Evolutionary conservation across 148 eudicot genomes (phyloP), one percentile per base, ranked within the genome.

Genomic region (Rhododendron vialii): DNA sequence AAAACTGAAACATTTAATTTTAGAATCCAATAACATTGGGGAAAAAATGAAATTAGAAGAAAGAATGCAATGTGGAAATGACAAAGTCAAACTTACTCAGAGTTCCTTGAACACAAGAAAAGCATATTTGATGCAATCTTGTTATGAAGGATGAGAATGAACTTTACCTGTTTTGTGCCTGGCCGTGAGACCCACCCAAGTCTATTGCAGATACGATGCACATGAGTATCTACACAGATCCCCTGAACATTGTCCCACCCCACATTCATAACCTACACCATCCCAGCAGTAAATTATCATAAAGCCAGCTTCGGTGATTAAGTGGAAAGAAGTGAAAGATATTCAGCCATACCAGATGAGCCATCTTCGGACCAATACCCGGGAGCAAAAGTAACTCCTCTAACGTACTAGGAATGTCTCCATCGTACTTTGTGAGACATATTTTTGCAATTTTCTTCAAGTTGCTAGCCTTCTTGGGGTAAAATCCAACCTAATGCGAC

Each of bases 221-320:
- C 99, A 86, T 97, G 99, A 89, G 99, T 97, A 89, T 97, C 99
- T 73, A 97, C 99, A 89, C 99, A 97, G 88, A 97, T 97, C 79
- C 99, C 99, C 87, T 97, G 99, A 85, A 95, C 98, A 85, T 97
- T 92, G 82, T 95, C 84, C 99, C 99, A 97, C 30, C 85, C 99
- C 59, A 93, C 90, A 83, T 94, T 94, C 98, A 97, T 93, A 86
- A 96, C 95, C 99, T 96, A 89, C 86, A 89, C 22, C 47, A n/a
- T n/a, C 82, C 12, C 61, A 26, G 55, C 50, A 47, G 4, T 22
- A 24, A 82, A 80, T 83, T 5, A 75, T 50, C 73, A 78, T 77
- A 50, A 69, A 67, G 30, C 41, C 45, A 7, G 57, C 65, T 69
- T 26, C 22, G n/a, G 22, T 1, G 0, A 67, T 30, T 13, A 53